These are phyloP conservation scores for Pestalotiopsis fici DNA, from an alignment of 2,329 filamentous ascomycete species.

Conservation along the genomic window DNA sequence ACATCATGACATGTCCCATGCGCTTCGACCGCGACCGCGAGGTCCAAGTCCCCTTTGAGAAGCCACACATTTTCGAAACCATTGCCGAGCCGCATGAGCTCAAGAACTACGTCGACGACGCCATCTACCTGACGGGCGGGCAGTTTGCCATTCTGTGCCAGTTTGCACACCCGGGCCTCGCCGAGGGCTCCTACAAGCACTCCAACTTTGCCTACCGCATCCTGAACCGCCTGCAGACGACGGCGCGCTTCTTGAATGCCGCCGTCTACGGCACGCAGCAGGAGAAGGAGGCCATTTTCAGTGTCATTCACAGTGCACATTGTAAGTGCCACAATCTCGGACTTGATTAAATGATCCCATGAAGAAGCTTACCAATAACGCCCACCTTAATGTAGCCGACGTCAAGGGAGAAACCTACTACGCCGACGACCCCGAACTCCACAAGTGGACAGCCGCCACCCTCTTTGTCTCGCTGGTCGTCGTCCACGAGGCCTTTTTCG, in stretches of 20 bases:
- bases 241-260: slow-evolving; percentile 24
- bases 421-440: slow-evolving; percentile 27
- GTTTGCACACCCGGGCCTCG: slow-evolving; percentile 25
- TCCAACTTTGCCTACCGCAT: slow-evolving; percentile 25
- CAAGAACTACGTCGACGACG: slow-evolving; percentile 8
- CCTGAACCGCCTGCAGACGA: slow-evolving; percentile 24
- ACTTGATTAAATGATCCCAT: no score
- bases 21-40: not conserved
- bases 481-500: slow-evolving; percentile 27
- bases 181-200: slow-evolving; percentile 24
- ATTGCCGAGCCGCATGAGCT: slow-evolving; percentile 13
- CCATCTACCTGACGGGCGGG: slow-evolving; percentile 16
- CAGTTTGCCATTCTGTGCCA: slow-evolving; percentile 25
- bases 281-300: slow-evolving; percentile 24
- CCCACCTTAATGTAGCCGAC: not conserved
- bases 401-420: slow-evolving; percentile 25
- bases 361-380: not conserved
- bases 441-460: slow-evolving; percentile 29
- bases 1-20: not conserved
- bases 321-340: no score
- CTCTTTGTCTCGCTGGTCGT: slow-evolving; percentile 23
- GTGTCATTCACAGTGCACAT: slow-evolving; percentile 24
- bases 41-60: not conserved
- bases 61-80: slow-evolving; percentile 12
- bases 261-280: slow-evolving; percentile 22